phyloP scores from a whole-genome alignment of 768 basidiomycete species.

The Mycena chlorophos region DNA sequence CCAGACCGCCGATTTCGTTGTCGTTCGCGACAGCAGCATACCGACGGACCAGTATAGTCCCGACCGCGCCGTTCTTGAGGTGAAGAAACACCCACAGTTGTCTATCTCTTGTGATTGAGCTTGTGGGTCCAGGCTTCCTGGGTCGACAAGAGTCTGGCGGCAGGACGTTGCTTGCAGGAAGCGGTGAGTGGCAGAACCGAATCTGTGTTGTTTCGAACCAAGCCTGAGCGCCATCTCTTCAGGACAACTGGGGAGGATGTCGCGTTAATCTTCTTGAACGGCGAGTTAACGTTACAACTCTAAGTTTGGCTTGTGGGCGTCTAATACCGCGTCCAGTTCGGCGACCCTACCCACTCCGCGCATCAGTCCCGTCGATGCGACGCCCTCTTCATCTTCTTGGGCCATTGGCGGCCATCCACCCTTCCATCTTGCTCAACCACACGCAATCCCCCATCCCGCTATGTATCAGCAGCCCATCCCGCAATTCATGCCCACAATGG shows the following conservation, averaged over 20 bases:
- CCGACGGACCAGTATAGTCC: constrained; percentile 57
- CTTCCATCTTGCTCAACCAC: constrained; percentile 8
- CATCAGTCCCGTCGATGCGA: constrained; percentile 47
- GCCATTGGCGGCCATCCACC: not conserved
- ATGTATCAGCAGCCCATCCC: constrained; percentile 1
- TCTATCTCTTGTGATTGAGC: constrained; percentile 33
- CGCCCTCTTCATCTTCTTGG: constrained; percentile 7
- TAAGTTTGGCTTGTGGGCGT: constrained; percentile 11
- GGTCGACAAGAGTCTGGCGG: constrained; percentile 47
- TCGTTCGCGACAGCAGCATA: constrained; percentile 57
- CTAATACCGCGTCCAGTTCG: constrained; percentile 45
- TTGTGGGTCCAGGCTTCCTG: constrained; percentile 55
- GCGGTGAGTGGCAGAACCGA: constrained; percentile 4
- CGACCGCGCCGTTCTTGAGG: constrained; percentile 45
- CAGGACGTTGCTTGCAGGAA: constrained; percentile 44
- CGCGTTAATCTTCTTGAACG: too few species aligned
- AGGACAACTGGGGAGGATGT: constrained; percentile 30
- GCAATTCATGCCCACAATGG: constrained; percentile 1
- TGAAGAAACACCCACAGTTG: not conserved
- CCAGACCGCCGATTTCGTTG: constrained; percentile 39
- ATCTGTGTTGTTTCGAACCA: not conserved
- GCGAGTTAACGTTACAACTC: constrained; percentile 31
- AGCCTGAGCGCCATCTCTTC: not conserved
- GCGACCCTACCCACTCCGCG: constrained; percentile 63
- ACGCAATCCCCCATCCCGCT: not conserved